Evolutionary conservation across 805 yeast species (phyloP).

Genomic region (Pichia nakasei): DNA sequence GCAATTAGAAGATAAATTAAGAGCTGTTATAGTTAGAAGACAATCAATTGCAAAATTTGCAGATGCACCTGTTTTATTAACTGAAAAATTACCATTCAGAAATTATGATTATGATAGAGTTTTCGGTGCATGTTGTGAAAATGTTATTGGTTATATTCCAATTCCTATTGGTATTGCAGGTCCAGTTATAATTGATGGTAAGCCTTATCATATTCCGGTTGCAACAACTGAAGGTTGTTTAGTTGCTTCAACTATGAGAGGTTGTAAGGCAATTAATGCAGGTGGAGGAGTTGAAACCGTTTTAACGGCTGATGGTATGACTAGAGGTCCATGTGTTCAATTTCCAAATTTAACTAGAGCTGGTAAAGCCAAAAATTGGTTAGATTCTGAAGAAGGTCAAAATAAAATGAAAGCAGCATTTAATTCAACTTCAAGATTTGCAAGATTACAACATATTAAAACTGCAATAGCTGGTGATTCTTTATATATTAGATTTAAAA

Average conservation of each 20-base stretch:
- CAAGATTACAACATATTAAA: slow-evolving; percentile 82
- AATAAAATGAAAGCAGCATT: slow-evolving; percentile 74
- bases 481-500: slow-evolving; percentile 83
- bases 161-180: slow-evolving; percentile 98
- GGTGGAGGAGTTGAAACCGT: slow-evolving; percentile 96
- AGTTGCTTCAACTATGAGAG: slow-evolving; percentile 98
- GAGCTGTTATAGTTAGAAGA: slow-evolving; percentile 93
- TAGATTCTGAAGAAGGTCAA: slow-evolving; percentile 93
- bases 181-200: slow-evolving; percentile 85
- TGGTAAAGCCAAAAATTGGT: slow-evolving; percentile 91
- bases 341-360: slow-evolving; percentile 79
- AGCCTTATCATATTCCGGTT: slow-evolving; percentile 89
- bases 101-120: slow-evolving; percentile 91
- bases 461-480: slow-evolving; percentile 92
- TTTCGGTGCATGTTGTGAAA: slow-evolving; percentile 98
- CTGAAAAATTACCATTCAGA: slow-evolving; percentile 66
- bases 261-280: slow-evolving; percentile 94
- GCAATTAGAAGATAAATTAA: slow-evolving; percentile 74
- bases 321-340: slow-evolving; percentile 96
- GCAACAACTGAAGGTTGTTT: slow-evolving; percentile 99
- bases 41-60: slow-evolving; percentile 81
- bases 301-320: slow-evolving; percentile 94
- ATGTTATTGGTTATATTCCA: slow-evolving; percentile 95
- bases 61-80: slow-evolving; percentile 68
- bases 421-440: slow-evolving; percentile 95